phyloP scores from a whole-genome alignment of 345 rosid genomes.

The Hirschfeldia incana region DNA sequence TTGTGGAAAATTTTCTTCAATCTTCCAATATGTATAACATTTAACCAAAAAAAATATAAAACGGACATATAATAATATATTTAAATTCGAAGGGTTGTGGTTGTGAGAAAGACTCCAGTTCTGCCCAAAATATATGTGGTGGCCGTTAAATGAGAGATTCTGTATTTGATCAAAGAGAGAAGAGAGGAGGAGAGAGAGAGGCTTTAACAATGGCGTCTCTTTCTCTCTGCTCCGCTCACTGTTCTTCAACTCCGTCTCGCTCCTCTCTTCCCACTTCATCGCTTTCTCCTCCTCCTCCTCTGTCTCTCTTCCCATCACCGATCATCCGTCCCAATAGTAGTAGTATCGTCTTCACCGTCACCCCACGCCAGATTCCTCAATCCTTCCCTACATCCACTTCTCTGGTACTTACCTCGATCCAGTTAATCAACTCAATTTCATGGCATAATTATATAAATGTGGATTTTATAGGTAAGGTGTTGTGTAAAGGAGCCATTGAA shows the following conservation, averaged over 20 bases:
- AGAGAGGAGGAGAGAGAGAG: background rate
- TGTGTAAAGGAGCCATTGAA: conserved; percentile 62
- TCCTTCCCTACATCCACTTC: background rate
- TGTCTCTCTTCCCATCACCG: conserved; percentile 29
- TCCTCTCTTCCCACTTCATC: conserved; percentile 34
- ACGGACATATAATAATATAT: too few species aligned
- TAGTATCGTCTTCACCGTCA: conserved; percentile 37
- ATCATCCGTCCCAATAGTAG: conserved; percentile 31
- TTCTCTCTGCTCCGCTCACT: conserved; percentile 32
- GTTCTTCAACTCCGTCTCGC: conserved; percentile 30
- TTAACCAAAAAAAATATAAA: too few species aligned
- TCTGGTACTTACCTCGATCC: conserved; percentile 8
- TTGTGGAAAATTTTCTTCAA: too few species aligned
- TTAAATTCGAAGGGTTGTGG: background rate
- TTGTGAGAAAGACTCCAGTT: background rate
- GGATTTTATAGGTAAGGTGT: conserved; percentile 48
- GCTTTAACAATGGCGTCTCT: conserved; percentile 37
- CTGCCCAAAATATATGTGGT: background rate
- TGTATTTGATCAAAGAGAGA: conserved; percentile 15
- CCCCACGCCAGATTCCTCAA: conserved; percentile 17
- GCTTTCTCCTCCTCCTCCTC: conserved; percentile 46
- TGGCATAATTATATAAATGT: background rate
- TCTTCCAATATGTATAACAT: too few species aligned
- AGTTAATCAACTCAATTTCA: background rate
- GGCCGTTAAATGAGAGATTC: background rate